Evolutionary conservation across 1,284 basidiomycete species (phyloP).

Genomic region (Cutaneotrichosporon cyanovorans): DNA sequence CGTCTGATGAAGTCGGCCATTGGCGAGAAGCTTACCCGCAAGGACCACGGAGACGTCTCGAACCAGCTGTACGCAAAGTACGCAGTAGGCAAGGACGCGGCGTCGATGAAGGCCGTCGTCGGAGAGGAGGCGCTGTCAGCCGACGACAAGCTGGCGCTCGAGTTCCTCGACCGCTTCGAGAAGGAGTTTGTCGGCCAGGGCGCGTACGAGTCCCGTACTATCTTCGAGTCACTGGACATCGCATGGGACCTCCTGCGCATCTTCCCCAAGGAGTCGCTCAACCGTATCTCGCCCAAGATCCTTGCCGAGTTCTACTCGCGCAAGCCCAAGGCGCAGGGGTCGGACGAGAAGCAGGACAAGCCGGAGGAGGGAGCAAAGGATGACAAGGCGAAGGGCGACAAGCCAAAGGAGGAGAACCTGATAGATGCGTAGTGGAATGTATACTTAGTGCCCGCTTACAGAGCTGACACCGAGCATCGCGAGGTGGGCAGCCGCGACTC

Average conservation of each 20-base stretch:
- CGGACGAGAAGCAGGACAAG: conserved; percentile 3
- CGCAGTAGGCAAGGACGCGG: conserved; percentile 94
- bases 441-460: background rate
- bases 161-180: conserved; percentile 92
- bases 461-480: no score
- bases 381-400: conserved; percentile 2
- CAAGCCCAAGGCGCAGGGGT: conserved; percentile 14
- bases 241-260: conserved; percentile 95
- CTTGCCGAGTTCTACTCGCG: conserved; percentile 21
- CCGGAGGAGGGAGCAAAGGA: background rate
- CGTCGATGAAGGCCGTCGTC: conserved; percentile 98
- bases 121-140: conserved; percentile 93
- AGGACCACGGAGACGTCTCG: conserved; percentile 97
- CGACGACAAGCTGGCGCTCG: conserved; percentile 54
- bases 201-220: conserved; percentile 88
- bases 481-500: no score
- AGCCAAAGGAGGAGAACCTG: conserved; percentile 14
- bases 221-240: conserved; percentile 95
- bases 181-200: conserved; percentile 91
- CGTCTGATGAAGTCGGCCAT: conserved; percentile 99
- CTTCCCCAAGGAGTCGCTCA: conserved; percentile 98
- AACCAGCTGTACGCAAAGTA: conserved; percentile 98
- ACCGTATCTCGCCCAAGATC: conserved; percentile 76
- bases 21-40: conserved; percentile 92
- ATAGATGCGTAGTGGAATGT: conserved; percentile 9